Evolutionary conservation across 208 protist species (phyloP).

Genomic region (Acanthamoeba divionensis): DNA sequence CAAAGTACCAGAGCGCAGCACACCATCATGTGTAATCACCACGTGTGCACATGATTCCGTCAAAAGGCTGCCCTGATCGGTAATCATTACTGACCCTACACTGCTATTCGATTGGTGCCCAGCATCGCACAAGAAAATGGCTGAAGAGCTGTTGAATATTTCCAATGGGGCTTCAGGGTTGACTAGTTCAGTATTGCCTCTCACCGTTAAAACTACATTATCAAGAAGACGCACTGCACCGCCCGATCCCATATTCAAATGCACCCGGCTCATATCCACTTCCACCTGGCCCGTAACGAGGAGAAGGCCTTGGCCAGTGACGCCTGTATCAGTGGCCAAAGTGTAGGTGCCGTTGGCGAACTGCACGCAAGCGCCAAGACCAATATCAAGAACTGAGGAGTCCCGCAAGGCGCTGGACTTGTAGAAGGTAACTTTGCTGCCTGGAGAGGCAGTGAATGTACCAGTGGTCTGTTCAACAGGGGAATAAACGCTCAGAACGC

Average conservation of each 20-base stretch:
- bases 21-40: not conserved
- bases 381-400: not conserved
- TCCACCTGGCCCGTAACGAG: not conserved
- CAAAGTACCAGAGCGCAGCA: not conserved
- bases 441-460: too few relatives aligned
- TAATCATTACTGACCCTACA: too few relatives aligned
- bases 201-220: not conserved
- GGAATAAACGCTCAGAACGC: too few relatives aligned
- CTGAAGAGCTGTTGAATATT: not conserved
- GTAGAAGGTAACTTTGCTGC: not conserved
- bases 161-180: not conserved
- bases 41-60: not conserved
- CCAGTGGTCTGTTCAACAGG: too few relatives aligned
- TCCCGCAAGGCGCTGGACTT: not conserved
- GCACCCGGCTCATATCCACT: not conserved
- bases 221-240: not conserved
- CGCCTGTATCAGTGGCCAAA: not conserved
- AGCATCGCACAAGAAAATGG: too few relatives aligned
- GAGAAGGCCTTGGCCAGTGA: not conserved
- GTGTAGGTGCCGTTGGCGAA: slow-evolving; percentile 17
- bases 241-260: not conserved
- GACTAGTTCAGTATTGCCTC: not conserved
- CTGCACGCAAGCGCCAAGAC: not conserved
- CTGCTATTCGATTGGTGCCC: too few relatives aligned
- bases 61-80: not conserved